These are phyloP conservation scores for Mycena venus DNA, from an alignment of 768 basidiomycete species.

Conservation along the genomic window DNA sequence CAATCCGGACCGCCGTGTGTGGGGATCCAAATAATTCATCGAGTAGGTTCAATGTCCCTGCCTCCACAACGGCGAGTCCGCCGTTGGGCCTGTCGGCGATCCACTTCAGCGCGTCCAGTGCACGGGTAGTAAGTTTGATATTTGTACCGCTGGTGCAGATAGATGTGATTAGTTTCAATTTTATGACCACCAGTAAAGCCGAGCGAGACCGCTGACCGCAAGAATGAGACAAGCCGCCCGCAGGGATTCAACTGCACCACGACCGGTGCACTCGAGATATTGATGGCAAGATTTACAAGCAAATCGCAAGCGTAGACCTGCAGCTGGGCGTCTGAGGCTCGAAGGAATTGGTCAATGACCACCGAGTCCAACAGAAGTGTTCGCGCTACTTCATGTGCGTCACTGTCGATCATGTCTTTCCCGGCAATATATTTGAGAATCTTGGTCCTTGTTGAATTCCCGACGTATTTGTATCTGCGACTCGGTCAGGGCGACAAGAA, in stretches of 20 bases:
- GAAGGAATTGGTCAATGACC: neutral
- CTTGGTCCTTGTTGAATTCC: neutral
- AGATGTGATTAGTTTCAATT: no score
- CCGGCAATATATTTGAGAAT: neutral
- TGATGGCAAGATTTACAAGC: neutral
- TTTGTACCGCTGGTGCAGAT: neutral
- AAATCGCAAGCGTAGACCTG: neutral
- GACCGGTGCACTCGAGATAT: neutral
- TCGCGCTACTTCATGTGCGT: neutral
- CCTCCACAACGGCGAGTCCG: neutral
- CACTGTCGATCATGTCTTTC: neutral
- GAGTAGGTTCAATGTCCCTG: neutral
- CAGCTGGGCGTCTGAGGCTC: neutral
- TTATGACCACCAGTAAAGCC: no score
- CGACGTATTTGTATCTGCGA: neutral
- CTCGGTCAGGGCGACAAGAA: neutral
- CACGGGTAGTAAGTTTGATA: neutral
- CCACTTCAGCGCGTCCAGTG: neutral
- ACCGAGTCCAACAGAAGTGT: neutral
- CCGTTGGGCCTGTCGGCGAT: neutral
- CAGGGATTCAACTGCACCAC: neutral
- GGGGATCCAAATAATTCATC: neutral
- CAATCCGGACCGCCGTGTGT: neutral
- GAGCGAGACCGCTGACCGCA: neutral
- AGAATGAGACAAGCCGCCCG: neutral